Percentiles rank a stretch among this genome's conserved stretches.
These are phyloP conservation scores for Pilasporangium apinafurcum DNA, from an alignment of 352 stramenopile genomes.

Conservation along the genomic window DNA sequence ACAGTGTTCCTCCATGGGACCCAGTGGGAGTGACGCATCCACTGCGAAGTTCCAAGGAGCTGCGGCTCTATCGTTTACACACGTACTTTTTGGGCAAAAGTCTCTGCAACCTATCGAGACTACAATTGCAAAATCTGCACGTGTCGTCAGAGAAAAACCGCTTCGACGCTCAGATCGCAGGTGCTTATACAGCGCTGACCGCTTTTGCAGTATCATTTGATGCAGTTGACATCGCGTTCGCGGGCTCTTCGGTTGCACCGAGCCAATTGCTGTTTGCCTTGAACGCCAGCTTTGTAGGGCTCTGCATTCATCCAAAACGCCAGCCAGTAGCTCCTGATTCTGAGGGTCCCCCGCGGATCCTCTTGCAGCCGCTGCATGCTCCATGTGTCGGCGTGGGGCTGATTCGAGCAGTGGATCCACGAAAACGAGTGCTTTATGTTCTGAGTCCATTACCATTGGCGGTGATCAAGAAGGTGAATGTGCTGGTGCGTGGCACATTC, in stretches of 20 bases:
- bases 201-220: conserved; percentile 58
- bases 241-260: conserved; percentile 48
- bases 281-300: conserved; percentile 64
- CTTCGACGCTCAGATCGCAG: conserved; percentile 39
- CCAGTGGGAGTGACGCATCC: conserved; percentile 49
- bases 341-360: conserved; percentile 42
- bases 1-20: conserved; percentile 66
- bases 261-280: conserved; percentile 72
- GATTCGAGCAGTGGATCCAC: conserved; percentile 50
- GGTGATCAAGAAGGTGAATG: conserved; percentile 55
- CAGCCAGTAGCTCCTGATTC: conserved; percentile 2
- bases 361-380: conserved; percentile 41
- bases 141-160: conserved; percentile 67
- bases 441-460: conserved; percentile 56
- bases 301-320: conserved; percentile 48
- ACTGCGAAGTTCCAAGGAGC: conserved; percentile 73
- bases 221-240: conserved; percentile 49
- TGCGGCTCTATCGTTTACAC: conserved; percentile 73
- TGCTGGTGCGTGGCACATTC: conserved; percentile 67
- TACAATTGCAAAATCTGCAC: conserved; percentile 60
- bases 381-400: conserved; percentile 66
- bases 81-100: conserved; percentile 67
- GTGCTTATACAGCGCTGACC: conserved; percentile 33
- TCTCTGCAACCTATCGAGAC: conserved; percentile 19
- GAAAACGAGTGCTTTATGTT: conserved; percentile 49